phyloP scores from a whole-genome alignment of 306 rosid species.

The Luffa aegyptiaca region DNA sequence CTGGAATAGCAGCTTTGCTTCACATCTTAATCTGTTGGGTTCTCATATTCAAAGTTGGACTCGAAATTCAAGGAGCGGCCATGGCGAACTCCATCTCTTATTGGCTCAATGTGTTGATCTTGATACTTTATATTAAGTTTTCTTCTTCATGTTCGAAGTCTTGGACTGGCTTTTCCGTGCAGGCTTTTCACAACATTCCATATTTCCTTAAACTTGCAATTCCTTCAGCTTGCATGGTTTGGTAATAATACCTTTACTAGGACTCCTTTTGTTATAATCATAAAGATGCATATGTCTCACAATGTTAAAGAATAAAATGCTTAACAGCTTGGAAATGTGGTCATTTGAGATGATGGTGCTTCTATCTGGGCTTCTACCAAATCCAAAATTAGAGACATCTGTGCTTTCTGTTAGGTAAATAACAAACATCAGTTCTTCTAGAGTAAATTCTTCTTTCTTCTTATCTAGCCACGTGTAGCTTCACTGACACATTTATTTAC shows the following conservation, averaged over 20 bases:
- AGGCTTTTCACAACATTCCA: slow-evolving; percentile 33
- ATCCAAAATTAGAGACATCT: slow-evolving; percentile 52
- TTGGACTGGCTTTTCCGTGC: slow-evolving; percentile 62
- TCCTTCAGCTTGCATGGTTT: slow-evolving; percentile 62
- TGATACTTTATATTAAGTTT: slow-evolving; percentile 38
- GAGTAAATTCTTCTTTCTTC: neutral
- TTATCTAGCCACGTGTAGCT: neutral
- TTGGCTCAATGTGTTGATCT: slow-evolving; percentile 40
- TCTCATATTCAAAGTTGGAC: slow-evolving; percentile 42
- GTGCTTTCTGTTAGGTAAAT: slow-evolving; percentile 56
- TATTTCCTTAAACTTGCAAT: slow-evolving; percentile 40
- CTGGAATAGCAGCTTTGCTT: slow-evolving; percentile 28
- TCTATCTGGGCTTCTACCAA: slow-evolving; percentile 54
- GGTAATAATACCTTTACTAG: slow-evolving; percentile 32
- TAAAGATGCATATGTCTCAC: neutral
- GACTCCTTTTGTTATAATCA: neutral
- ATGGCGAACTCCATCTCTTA: slow-evolving; percentile 42
- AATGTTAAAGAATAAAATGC: neutral
- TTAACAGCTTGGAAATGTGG: slow-evolving; percentile 54
- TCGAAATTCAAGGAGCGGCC: slow-evolving; percentile 56
- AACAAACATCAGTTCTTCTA: neutral
- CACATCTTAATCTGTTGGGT: slow-evolving; percentile 47
- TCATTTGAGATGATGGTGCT: slow-evolving; percentile 60
- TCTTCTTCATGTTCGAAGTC: slow-evolving; percentile 43
- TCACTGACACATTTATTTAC: slow-evolving; percentile 3